phyloP scores from a whole-genome alignment of 306 rosid genomes.

The Argentina anserina region DNA sequence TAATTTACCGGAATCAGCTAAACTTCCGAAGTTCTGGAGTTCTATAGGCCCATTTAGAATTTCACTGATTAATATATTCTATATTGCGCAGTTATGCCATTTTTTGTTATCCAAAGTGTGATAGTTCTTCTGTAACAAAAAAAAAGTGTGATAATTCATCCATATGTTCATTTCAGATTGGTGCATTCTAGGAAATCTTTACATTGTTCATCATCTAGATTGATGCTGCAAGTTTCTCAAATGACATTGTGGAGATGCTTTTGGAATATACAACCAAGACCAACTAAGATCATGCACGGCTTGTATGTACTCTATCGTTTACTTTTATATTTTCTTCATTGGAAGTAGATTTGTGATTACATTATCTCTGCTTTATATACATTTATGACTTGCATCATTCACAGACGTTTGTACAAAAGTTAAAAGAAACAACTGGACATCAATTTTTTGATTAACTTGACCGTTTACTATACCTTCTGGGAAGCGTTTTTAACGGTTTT shows the following conservation, averaged over 20 bases:
- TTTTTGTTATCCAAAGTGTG: too few relatives aligned
- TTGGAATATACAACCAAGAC: conserved; percentile 13
- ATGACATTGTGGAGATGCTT: conserved; percentile 6
- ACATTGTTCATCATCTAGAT: conserved; percentile 35
- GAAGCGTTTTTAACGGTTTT: neutral
- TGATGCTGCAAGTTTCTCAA: conserved; percentile 48
- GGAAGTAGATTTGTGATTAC: neutral
- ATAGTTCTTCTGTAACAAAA: too few relatives aligned
- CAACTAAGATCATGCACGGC: neutral
- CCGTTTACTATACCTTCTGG: neutral
- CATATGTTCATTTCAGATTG: too few relatives aligned
- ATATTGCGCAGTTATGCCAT: neutral
- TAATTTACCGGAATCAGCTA: neutral
- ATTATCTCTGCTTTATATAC: neutral
- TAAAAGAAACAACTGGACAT: too few relatives aligned
- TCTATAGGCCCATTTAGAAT: neutral
- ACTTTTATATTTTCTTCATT: neutral
- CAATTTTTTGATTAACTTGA: too few relatives aligned
- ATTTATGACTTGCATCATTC: too few relatives aligned
- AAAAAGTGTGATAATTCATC: too few relatives aligned
- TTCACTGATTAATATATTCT: neutral
- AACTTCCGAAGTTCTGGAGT: neutral
- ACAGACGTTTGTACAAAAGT: too few relatives aligned
- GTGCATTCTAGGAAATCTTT: neutral
- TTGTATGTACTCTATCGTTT: neutral